These are phyloP conservation scores for Nicotiana tabacum DNA, from an alignment of 257 asterid genomes.

Conservation along the genomic window DNA sequence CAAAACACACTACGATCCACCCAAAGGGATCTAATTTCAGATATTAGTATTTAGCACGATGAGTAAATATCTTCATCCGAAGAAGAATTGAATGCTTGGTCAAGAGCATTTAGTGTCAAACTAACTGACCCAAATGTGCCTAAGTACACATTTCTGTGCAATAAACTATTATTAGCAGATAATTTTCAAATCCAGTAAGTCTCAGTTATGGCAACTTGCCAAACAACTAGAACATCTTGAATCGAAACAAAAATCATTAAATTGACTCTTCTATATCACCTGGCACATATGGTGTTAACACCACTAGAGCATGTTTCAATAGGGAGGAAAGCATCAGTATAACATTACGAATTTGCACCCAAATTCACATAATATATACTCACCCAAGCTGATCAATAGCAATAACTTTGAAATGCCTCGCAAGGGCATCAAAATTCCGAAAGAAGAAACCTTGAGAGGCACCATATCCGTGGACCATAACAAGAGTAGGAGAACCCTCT, in stretches of 20 bases:
- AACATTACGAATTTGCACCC: not conserved
- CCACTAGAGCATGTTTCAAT: not conserved
- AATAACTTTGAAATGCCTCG: slow-evolving; percentile 66
- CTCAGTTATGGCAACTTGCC: not conserved
- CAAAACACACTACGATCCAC: not conserved
- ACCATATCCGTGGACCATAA: slow-evolving; percentile 94
- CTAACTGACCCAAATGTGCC: slow-evolving; percentile 1
- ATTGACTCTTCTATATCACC: not conserved
- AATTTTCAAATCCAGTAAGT: not conserved
- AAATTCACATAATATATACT: slow-evolving; percentile 15
- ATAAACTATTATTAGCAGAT: not conserved
- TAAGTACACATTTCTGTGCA: not conserved
- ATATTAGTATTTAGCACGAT: not conserved
- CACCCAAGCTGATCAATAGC: slow-evolving; percentile 99
- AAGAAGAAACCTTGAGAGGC: slow-evolving; percentile 99
- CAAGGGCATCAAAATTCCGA: slow-evolving; percentile 86
- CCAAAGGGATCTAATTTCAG: not conserved
- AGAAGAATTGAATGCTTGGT: not conserved
- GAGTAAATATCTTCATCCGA: not conserved
- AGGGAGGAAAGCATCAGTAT: not conserved
- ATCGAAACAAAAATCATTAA: not conserved
- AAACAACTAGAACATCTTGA: slow-evolving; percentile 4
- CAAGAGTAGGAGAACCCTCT: slow-evolving; percentile 89
- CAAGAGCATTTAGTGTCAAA: not conserved
- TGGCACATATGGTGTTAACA: not conserved